Base-by-base conservation (phyloP, 768 basidiomycete genomes). In the Pleurotus tuber-regium region DNA sequence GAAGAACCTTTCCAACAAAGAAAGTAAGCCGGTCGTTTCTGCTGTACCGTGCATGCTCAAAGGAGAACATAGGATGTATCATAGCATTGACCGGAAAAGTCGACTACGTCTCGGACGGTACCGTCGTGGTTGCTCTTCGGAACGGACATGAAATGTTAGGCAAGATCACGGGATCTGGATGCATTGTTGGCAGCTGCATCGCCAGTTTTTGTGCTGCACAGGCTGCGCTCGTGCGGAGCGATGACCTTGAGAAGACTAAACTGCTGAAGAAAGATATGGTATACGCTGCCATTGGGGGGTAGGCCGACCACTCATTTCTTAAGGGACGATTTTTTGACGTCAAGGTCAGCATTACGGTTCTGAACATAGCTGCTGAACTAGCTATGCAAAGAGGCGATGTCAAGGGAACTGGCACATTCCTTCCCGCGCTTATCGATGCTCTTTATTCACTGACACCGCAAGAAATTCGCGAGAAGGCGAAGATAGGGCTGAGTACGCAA, bases 91-190 rank as follows among this genome's bases (percentile, higher is more conserved):
- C 92, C 0, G 95, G 95, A 1, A 70, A 76, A 11, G 73, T 67
- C 0, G 95, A 98, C 63, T 95, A 87, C 66, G 74, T 97, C 41
- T 92, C 91, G 0, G 91, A 97, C 60, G 95, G 94, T 4, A 61
- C 66, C 9, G 74, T 66, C 4, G 84, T 92, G 4, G 74, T 90
- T n/a, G 74, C 77, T 36, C 68, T 92, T 5, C 69, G 73, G 3
- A 97, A 97, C 59, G 95, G 95, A 0, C 75, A 89, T 60, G 67
- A 72, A 12, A 69, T 87, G 21, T 79, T 97, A 6, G 86, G 84
- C 0, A 73, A 78, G 49, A 92, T 98, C 51, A 97, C 95, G 0
- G 95, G 94, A 0, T 89, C 89, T 21, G 94, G 94, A 3, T 98
- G 94, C 61, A 83, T 95, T 65, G 72, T 83, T 19, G 89, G 88